Evolutionary conservation across 306 rosid genomes (phyloP).

Genomic region (Citrullus colocynthis): DNA sequence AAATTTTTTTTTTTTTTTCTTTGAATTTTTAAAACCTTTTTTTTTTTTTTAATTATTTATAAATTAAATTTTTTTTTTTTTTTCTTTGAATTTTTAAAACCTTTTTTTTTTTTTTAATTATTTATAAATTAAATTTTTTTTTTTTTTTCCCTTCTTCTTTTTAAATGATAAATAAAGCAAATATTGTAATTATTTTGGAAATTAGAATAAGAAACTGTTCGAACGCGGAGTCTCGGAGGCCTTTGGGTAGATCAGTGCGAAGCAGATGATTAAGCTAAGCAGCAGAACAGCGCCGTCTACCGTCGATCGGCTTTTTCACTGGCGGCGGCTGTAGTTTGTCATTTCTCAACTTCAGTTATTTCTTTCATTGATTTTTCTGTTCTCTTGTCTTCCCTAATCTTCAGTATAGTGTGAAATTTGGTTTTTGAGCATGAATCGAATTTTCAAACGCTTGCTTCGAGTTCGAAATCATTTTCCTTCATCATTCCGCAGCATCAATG

Average conservation of each 20-base stretch:
- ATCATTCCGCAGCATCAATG: background rate
- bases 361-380: background rate
- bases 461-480: background rate
- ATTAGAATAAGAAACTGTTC: background rate
- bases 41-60: too few relatives aligned
- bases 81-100: too few relatives aligned
- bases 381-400: background rate
- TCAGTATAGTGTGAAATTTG: background rate
- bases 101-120: too few relatives aligned
- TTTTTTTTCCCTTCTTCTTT: too few relatives aligned
- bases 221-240: background rate
- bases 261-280: background rate
- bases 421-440: background rate
- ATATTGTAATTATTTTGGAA: too few relatives aligned
- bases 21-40: too few relatives aligned
- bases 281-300: background rate
- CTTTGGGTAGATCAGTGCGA: background rate
- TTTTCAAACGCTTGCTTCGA: background rate
- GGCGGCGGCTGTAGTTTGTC: background rate
- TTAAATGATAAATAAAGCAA: too few relatives aligned
- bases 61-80: too few relatives aligned
- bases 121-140: too few relatives aligned
- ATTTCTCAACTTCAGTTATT: background rate
- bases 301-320: background rate
- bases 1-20: too few relatives aligned